Conservation (phyloP, 176 grass and related monocot genomes). For the Oropetium thomaeum region DNA sequence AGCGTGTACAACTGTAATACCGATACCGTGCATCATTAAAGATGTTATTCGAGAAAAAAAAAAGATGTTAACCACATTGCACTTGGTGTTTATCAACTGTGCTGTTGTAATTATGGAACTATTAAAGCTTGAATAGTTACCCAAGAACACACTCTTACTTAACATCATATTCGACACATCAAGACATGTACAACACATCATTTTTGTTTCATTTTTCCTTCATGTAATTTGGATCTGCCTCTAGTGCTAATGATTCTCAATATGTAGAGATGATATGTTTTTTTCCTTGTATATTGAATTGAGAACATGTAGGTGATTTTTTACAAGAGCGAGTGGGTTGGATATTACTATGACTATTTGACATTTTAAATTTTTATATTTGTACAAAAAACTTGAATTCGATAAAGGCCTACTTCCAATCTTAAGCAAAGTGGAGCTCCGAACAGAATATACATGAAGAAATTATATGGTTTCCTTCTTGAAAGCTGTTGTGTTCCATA, state of each 20-base stretch:
- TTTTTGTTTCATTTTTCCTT: neutral
- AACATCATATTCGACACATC: neutral
- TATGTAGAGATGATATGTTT: neutral
- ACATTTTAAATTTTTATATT: neutral
- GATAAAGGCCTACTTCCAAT: neutral
- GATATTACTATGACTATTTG: constrained; percentile 4
- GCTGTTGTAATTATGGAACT: constrained; percentile 3
- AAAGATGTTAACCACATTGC: neutral
- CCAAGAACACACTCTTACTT: neutral
- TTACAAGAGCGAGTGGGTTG: neutral
- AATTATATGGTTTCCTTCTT: neutral
- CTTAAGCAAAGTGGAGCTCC: neutral
- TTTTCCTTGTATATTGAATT: constrained; percentile 2
- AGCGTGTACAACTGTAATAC: neutral
- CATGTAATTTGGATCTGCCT: neutral
- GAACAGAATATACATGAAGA: neutral
- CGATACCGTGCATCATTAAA: neutral
- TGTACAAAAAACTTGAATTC: neutral
- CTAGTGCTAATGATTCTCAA: neutral
- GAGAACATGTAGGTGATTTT: neutral
- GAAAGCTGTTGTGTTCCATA: neutral
- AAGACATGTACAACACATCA: neutral
- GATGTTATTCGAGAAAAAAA: no score
- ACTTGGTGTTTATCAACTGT: neutral
- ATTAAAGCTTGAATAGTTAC: neutral